Percentiles rank a stretch among this genome's conserved stretches.
These are phyloP conservation scores for Trichoderma cornu-damae DNA, from an alignment of 2,329 filamentous ascomycete genomes.

Conservation along the genomic window DNA sequence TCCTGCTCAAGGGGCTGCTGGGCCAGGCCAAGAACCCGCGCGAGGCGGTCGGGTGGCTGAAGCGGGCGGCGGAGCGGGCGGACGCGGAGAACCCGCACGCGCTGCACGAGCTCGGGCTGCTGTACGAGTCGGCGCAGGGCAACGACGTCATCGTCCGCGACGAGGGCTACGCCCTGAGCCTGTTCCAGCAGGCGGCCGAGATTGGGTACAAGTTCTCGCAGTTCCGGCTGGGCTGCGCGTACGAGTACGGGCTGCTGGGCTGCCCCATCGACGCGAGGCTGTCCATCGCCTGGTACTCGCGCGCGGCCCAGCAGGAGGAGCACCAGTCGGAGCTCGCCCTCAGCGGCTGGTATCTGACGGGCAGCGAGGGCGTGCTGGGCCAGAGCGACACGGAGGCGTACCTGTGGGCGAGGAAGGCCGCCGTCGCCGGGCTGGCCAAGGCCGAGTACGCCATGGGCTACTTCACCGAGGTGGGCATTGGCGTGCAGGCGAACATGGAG, in stretches of 20 bases:
- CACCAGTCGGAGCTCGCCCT: constrained; percentile 85
- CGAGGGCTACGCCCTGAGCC: constrained; percentile 69
- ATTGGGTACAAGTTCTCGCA: constrained; percentile 95
- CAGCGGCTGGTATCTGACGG: constrained; percentile 92
- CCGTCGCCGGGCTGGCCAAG: constrained; percentile 79
- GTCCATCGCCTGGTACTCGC: constrained; percentile 91
- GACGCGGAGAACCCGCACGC: constrained; percentile 91
- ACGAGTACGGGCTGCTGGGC: constrained; percentile 82
- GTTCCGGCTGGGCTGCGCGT: constrained; percentile 80
- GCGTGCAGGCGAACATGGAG: constrained; percentile 76
- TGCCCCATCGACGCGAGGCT: constrained; percentile 75
- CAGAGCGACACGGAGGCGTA: constrained; percentile 96
- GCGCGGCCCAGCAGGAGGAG: constrained; percentile 85
- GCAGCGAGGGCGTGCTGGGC: constrained; percentile 76
- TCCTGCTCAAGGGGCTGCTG: constrained; percentile 86
- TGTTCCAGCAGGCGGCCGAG: constrained; percentile 81
- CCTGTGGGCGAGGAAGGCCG: constrained; percentile 92
- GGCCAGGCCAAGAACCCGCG: constrained; percentile 76
- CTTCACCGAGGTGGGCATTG: constrained; percentile 93
- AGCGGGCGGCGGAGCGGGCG: constrained; percentile 82
- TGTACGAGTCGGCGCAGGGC: constrained; percentile 58
- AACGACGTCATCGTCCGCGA: constrained; percentile 75
- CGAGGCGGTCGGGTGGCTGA: constrained; percentile 88
- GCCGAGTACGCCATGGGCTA: constrained; percentile 97
- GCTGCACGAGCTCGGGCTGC: constrained; percentile 74